Base-by-base conservation (phyloP, 768 basidiomycete genomes). In the Ramaria sp. region DNA sequence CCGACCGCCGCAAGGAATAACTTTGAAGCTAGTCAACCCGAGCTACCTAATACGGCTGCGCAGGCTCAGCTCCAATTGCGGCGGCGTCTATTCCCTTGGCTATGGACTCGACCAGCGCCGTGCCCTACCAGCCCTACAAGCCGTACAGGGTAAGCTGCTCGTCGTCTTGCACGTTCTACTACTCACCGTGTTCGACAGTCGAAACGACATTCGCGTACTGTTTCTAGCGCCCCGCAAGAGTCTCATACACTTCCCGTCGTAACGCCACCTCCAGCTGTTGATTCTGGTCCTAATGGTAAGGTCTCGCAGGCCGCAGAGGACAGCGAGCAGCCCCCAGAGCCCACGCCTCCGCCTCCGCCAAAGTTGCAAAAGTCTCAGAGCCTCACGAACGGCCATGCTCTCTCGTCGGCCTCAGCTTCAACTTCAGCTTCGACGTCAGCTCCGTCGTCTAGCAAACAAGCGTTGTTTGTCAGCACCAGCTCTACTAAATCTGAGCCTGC, bases 101-200 rank as follows among this genome's bases (percentile, higher is more conserved):
- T 15, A 15, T 24, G 31, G 31, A 49, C 17, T 19, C 24, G 24
- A 24, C 17, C 24, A 30, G 11, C 31, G 31, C 48, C n/a, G 71
- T 79, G 12, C 75, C 77, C 4, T 79, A 79, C 66, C 76, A 76
- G 61, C 73, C 77, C 0, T 78, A 78, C 67, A 76, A 76, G 61
- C 73, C 77, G 0, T 78, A 78, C 67, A 76, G 65, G 69, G 77
- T 75, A 53, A 54, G 65, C 60, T 0, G 13, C 37, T 19, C 4
- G 50, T 13, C 54, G 37, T 55, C 46, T 27, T 33, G 22, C 41
- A 3, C 12, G 37, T 19, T n/a, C 42, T 56, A n/a, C 34, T 57
- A 31, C 48, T 39, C 24, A 53, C 31, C 27, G 24, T 38, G 17
- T 0, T 54, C 6, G 4, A 51, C 46, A 78, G 77, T 70, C 78